Percentiles rank a stretch among this genome's conserved stretches.
These are phyloP conservation scores for Stygiomarasmius scandens DNA, from an alignment of 1,284 basidiomycete species.

Conservation along the genomic window DNA sequence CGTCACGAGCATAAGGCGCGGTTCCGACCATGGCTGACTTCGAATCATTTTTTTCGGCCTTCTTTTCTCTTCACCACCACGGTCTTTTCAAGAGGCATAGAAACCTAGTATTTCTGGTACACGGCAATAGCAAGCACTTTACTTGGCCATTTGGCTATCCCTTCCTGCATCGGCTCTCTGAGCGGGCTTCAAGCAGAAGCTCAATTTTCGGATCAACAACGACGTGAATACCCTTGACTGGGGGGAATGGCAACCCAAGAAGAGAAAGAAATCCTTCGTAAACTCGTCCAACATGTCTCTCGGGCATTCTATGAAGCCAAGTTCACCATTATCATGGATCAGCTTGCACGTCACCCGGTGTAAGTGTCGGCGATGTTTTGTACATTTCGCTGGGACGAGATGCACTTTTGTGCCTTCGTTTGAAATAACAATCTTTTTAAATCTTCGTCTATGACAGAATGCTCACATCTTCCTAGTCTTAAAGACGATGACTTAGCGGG, in stretches of 20 bases:
- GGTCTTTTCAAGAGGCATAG: not conserved
- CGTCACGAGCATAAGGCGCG: not conserved
- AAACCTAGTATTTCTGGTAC: not conserved
- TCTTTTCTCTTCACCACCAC: not conserved
- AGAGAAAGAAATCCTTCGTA: constrained; percentile 72
- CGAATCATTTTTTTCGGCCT: not conserved
- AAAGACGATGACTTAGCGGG: constrained; percentile 92
- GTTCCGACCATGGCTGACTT: not conserved
- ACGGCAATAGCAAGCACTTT: not conserved
- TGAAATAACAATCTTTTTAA: constrained; percentile 23
- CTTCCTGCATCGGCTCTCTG: not conserved
- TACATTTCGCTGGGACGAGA: constrained; percentile 11
- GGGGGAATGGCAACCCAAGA: constrained; percentile 67
- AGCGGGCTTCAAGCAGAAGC: not conserved
- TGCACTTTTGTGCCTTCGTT: constrained; percentile 17
- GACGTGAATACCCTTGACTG: not conserved
- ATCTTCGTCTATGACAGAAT: constrained; percentile 25
- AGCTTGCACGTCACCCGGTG: constrained; percentile 90
- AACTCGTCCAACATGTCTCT: constrained; percentile 90
- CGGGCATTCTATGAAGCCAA: constrained; percentile 95
- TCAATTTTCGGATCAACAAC: not conserved
- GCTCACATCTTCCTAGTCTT: constrained; percentile 52
- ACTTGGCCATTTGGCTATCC: not conserved
- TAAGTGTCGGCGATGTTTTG: constrained; percentile 57
- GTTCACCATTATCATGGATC: constrained; percentile 90